Percentiles rank a stretch among this genome's conserved stretches.
phyloP scores from a whole-genome alignment of 257 asterid species.

The Knoxia roxburghii region DNA sequence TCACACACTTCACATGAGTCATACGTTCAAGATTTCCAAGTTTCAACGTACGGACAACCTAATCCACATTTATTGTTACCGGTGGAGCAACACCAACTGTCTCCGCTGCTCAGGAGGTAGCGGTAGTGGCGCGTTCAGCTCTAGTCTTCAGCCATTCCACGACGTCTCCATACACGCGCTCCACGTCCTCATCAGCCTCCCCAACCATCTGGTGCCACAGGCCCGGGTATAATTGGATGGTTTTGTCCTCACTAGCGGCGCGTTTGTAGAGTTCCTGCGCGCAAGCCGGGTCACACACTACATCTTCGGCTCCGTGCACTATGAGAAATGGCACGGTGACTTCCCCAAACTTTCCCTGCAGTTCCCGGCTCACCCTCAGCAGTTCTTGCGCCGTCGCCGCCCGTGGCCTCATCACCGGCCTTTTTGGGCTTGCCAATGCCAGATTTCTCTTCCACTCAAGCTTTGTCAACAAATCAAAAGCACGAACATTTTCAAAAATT shows the following conservation, averaged over 20 bases:
- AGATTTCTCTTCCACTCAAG: slow-evolving; percentile 90
- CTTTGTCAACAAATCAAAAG: slow-evolving; percentile 20
- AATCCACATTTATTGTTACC: too few species aligned
- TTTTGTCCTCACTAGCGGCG: slow-evolving; percentile 67
- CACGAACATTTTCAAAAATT: background rate
- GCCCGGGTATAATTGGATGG: slow-evolving; percentile 63
- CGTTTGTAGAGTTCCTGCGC: slow-evolving; percentile 47
- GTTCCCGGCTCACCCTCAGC: slow-evolving; percentile 63
- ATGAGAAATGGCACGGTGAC: slow-evolving; percentile 66
- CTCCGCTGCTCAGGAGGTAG: background rate
- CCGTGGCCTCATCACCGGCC: slow-evolving; percentile 70
- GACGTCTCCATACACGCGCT: slow-evolving; percentile 70
- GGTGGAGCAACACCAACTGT: background rate
- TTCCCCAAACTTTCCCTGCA: slow-evolving; percentile 58
- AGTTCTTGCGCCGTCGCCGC: slow-evolving; percentile 89
- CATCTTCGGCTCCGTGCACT: slow-evolving; percentile 72
- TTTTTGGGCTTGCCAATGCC: slow-evolving; percentile 76
- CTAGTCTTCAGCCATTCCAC: slow-evolving; percentile 57
- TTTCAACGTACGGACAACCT: background rate
- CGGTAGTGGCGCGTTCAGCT: slow-evolving; percentile 16
- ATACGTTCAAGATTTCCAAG: too few species aligned
- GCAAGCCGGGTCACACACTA: slow-evolving; percentile 38
- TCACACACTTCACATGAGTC: too few species aligned
- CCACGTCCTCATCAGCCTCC: slow-evolving; percentile 73
- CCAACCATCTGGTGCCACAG: slow-evolving; percentile 94